phyloP scores from a whole-genome alignment of 768 basidiomycete species.

The Exsudoporus frostii region DNA sequence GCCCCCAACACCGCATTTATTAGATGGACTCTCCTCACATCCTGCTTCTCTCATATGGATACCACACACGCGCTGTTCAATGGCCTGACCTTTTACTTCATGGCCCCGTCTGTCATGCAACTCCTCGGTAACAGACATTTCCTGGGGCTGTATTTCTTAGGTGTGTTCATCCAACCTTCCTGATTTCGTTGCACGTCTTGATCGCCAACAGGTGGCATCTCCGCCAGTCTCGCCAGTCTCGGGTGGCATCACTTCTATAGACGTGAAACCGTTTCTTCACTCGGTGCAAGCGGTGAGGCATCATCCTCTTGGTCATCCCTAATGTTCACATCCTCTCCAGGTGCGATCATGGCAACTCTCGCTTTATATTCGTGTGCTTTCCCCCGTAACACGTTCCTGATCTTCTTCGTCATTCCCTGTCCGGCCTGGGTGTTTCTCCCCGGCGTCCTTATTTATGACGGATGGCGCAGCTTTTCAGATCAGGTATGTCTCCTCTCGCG shows the following conservation, averaged over 20 bases:
- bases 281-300: constrained; percentile 71
- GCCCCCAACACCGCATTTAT: neutral
- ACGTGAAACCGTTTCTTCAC: constrained; percentile 35
- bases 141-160: constrained; percentile 69
- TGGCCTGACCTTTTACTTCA: constrained; percentile 74
- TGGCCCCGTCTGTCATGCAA: constrained; percentile 61
- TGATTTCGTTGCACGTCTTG: neutral
- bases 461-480: constrained; percentile 34
- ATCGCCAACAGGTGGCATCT: constrained; percentile 51
- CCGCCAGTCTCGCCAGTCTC: constrained; percentile 47
- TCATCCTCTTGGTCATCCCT: neutral
- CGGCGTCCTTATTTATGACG: constrained; percentile 47
- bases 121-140: constrained; percentile 67
- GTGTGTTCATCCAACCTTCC: constrained; percentile 35
- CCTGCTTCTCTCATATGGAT: constrained; percentile 67
- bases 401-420: constrained; percentile 76
- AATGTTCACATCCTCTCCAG: constrained; percentile 35
- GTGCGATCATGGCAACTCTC: constrained; percentile 68
- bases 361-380: constrained; percentile 70
- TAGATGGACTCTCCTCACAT: constrained; percentile 75
- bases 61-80: constrained; percentile 69
- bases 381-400: constrained; percentile 59
- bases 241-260: constrained; percentile 43
- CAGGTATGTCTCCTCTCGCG: constrained; percentile 24
- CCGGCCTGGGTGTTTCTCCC: constrained; percentile 75